These are phyloP conservation scores for Ascochyta rabiei DNA, from an alignment of 2,329 filamentous ascomycete species.

Conservation along the genomic window DNA sequence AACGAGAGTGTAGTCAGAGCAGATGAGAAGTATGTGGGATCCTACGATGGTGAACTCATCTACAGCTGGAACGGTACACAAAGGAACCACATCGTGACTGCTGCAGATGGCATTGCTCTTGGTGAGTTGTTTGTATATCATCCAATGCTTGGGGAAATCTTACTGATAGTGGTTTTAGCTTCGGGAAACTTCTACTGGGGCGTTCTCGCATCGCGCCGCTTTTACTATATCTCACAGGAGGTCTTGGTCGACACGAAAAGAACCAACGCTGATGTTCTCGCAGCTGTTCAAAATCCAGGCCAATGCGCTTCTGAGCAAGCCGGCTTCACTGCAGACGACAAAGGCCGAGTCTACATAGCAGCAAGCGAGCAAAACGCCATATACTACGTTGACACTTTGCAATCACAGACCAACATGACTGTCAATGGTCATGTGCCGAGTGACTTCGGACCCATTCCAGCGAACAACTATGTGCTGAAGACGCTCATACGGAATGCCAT, in stretches of 20 bases:
- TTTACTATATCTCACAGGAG: slow-evolving; percentile 50
- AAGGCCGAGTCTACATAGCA: slow-evolving; percentile 50
- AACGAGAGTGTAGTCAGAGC: slow-evolving; percentile 46
- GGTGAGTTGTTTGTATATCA: slow-evolving; percentile 3
- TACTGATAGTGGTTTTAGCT: slow-evolving; percentile 23
- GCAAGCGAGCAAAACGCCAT: slow-evolving; percentile 54
- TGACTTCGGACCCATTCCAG: slow-evolving; percentile 39
- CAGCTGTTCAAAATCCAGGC: slow-evolving; percentile 48
- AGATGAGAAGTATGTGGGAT: slow-evolving; percentile 49
- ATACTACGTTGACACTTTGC: slow-evolving; percentile 51
- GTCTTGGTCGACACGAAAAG: slow-evolving; percentile 39
- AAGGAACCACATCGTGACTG: slow-evolving; percentile 38
- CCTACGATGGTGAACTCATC: slow-evolving; percentile 45
- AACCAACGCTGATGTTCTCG: slow-evolving; percentile 46
- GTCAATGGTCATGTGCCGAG: slow-evolving; percentile 45
- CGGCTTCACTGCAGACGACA: slow-evolving; percentile 52
- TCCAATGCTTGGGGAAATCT: background rate
- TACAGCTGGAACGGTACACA: slow-evolving; percentile 47
- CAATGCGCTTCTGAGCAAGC: slow-evolving; percentile 51
- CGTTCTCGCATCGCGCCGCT: slow-evolving; percentile 49
- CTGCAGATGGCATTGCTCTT: slow-evolving; percentile 49
- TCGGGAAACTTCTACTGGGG: slow-evolving; percentile 53
- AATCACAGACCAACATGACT: slow-evolving; percentile 41
- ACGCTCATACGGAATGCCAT: slow-evolving; percentile 48
- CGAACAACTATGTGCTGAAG: slow-evolving; percentile 50